Conservation (phyloP, 306 rosid genomes). For the Prunus davidiana region DNA sequence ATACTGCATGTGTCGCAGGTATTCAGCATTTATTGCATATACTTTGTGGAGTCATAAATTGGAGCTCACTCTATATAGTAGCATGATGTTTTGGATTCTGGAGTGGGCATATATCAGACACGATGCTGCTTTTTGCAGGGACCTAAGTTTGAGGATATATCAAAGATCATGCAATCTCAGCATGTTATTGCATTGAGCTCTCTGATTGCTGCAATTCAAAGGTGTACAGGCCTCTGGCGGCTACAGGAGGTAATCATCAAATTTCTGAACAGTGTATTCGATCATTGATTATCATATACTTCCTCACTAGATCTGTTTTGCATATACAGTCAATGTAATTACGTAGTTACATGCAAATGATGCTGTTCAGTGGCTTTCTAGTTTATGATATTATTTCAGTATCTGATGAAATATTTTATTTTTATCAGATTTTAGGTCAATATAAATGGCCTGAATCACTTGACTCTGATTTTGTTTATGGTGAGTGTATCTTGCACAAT, state of each 20-base stretch:
- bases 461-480: conserved; percentile 62
- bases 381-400: conserved; percentile 12
- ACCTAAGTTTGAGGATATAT: conserved; percentile 46
- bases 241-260: conserved; percentile 60
- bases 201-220: conserved; percentile 59
- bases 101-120: conserved; percentile 15
- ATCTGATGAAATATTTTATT: conserved; percentile 8
- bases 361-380: neutral
- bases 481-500: conserved; percentile 35
- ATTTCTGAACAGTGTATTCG: neutral
- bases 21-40: conserved; percentile 16
- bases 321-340: neutral
- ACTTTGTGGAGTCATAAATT: conserved; percentile 2
- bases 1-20: conserved; percentile 57
- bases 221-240: conserved; percentile 71
- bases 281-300: neutral
- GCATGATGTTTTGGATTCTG: conserved; percentile 5
- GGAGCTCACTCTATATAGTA: conserved; percentile 4
- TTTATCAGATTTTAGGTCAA: conserved; percentile 55
- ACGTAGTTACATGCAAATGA: neutral
- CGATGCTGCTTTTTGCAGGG: conserved; percentile 50
- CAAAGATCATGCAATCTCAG: conserved; percentile 48
- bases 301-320: neutral
- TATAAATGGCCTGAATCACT: conserved; percentile 78
- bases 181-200: conserved; percentile 56